Evolutionary conservation across 495 filamentous ascomycete genomes (phyloP), one percentile per base, ranked within the genome.

Genomic region (Pseudoneurospora amorphoporcata): DNA sequence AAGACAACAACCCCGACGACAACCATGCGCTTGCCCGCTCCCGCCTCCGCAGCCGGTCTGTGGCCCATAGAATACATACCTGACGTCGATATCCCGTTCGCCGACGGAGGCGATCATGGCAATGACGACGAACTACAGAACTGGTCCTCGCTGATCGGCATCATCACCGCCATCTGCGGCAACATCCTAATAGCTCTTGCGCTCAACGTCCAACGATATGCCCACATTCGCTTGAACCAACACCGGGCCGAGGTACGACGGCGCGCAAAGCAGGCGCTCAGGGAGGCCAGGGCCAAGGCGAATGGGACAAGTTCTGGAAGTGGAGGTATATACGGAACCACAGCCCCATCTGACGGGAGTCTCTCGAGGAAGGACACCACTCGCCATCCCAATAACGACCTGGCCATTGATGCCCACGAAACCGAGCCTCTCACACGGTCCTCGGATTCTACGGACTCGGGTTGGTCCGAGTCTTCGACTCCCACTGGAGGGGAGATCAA

Each of bases 141-240:
- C 76, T 97, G 94, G 94, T 95, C 92, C 12, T 95, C 93, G 1
- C 82, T 98, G 72, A 98, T 99, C 76, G 95, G 95, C 76, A 98
- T 99, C 76, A 80, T 94, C 68, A 94, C 94, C 1, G 95, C 95
- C 45, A 94, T 99, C 78, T 84, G 88, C 68, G 95, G 95, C 41
- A 98, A 98, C 79, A 85, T 97, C 41, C 84, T 99, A 70, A 98
- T 99, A 43, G 96, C 94, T 5, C 86, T 98, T 70, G 95, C 95
- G 16, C 91, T 99, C 72, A 99, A 99, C 75, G 93, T 95, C 68
- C 95, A 98, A 80, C 92, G 96, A 70, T 98, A 98, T 79, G 94
- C 94, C 19, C 95, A 99, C 79, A 92, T 95, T 71, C 87, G 91
- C 43, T 86, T 98, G 69, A 82, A 87, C 69, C 78, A 83, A 40